Conservation (phyloP, 2,329 filamentous ascomycete species). For the Mariannaea sp. region DNA sequence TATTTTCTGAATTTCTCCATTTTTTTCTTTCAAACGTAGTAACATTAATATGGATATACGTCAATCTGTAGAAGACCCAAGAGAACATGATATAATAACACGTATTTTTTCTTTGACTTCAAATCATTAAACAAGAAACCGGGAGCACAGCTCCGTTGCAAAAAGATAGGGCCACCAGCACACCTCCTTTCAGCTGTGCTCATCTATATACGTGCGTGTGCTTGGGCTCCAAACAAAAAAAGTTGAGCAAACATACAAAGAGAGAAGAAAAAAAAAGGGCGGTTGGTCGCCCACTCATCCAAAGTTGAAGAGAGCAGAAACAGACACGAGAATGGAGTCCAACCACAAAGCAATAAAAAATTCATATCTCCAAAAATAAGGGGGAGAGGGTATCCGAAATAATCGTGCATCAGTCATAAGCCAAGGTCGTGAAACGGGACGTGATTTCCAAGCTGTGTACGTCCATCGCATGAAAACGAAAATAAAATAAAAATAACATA, state of each 20-base stretch:
- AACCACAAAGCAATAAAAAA: conserved; percentile 4
- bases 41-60: conserved; percentile 2
- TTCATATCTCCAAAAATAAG: conserved; percentile 11
- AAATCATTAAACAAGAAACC: conserved; percentile 2
- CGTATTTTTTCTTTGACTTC: neutral
- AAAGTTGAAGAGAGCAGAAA: neutral
- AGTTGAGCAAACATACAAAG: neutral
- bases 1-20: too few relatives aligned
- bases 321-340: neutral
- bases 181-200: conserved; percentile 1
- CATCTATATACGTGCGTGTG: conserved; percentile 18
- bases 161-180: neutral
- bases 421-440: conserved; percentile 16
- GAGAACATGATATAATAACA: neutral
- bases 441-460: conserved; percentile 16
- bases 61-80: neutral
- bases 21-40: neutral
- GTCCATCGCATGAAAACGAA: neutral
- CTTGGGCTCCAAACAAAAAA: conserved; percentile 2
- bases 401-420: conserved; percentile 23
- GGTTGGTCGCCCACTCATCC: neutral
- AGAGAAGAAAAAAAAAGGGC: too few relatives aligned
- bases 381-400: conserved; percentile 26
- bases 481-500: neutral
- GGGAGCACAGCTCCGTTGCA: conserved; percentile 17